phyloP scores from a whole-genome alignment of 495 filamentous ascomycete species.

The Viridothelium virens region DNA sequence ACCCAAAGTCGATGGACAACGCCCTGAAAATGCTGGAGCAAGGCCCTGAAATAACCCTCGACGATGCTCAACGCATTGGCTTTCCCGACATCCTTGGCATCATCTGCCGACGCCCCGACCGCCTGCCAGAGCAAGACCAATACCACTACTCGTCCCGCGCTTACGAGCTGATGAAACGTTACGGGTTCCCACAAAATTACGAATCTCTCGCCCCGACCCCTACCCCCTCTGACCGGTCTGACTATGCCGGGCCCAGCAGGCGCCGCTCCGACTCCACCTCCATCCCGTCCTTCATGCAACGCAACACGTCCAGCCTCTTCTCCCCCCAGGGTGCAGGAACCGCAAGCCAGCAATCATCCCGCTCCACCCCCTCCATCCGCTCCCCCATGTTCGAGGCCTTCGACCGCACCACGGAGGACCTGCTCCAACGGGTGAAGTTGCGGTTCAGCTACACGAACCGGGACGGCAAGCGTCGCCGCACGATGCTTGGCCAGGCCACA shows the following conservation, averaged over 20 bases:
- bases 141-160: too few relatives aligned
- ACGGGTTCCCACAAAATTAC: neutral
- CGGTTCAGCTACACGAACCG: conserved; percentile 3
- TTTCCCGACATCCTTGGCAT: too few relatives aligned
- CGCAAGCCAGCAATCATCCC: neutral
- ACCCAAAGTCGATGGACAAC: too few relatives aligned
- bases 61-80: too few relatives aligned
- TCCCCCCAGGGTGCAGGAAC: neutral
- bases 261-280: neutral
- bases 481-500: neutral
- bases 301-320: neutral
- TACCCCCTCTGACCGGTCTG: neutral
- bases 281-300: neutral
- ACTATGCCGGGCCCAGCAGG: neutral
- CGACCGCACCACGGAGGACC: neutral
- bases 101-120: too few relatives aligned
- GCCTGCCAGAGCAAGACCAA: too few relatives aligned
- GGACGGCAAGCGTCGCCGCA: neutral
- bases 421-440: neutral
- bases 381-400: neutral
- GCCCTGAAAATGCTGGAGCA: too few relatives aligned
- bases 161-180: neutral
- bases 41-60: too few relatives aligned
- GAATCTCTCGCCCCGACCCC: neutral
- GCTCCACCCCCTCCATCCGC: neutral